These are phyloP conservation scores for Colletotrichum sp. DNA, from an alignment of 2,329 filamentous ascomycete species.

Conservation along the genomic window DNA sequence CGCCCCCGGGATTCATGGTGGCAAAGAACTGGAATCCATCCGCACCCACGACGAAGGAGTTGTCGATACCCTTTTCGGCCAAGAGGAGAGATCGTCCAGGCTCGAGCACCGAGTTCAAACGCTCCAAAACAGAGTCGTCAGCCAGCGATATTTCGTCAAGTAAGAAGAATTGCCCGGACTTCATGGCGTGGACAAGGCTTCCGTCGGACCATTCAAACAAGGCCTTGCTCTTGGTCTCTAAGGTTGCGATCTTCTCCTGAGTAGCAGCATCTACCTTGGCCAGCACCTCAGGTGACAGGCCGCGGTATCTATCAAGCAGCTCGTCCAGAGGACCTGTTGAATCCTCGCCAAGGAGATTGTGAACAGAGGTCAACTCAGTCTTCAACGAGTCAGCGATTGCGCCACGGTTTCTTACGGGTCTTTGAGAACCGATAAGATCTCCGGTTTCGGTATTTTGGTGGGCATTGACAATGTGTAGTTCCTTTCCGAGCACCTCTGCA, in stretches of 20 bases:
- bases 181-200: constrained; percentile 93
- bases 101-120: constrained; percentile 95
- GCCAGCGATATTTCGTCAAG: constrained; percentile 98
- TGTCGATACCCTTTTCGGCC: constrained; percentile 88
- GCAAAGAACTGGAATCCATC: constrained; percentile 94
- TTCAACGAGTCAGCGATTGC: constrained; percentile 71
- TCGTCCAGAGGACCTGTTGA: constrained; percentile 52
- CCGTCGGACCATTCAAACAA: constrained; percentile 98
- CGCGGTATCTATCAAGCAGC: constrained; percentile 64
- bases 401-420: constrained; percentile 85
- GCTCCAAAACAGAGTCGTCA: constrained; percentile 95
- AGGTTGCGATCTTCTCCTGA: constrained; percentile 49
- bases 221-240: constrained; percentile 73
- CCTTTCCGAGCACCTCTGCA: constrained; percentile 77
- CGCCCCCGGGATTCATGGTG: constrained; percentile 98
- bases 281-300: constrained; percentile 48
- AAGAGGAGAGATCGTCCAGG: constrained; percentile 84
- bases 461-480: constrained; percentile 90
- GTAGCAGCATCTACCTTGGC: constrained; percentile 53
- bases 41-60: constrained; percentile 78
- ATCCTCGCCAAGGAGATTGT: constrained; percentile 47
- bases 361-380: constrained; percentile 59
- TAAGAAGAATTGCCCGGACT: constrained; percentile 85
- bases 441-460: constrained; percentile 99
- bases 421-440: constrained; percentile 93